Conservation (phyloP, 352 stramenopile genomes). For the Blastocystis sp. region DNA sequence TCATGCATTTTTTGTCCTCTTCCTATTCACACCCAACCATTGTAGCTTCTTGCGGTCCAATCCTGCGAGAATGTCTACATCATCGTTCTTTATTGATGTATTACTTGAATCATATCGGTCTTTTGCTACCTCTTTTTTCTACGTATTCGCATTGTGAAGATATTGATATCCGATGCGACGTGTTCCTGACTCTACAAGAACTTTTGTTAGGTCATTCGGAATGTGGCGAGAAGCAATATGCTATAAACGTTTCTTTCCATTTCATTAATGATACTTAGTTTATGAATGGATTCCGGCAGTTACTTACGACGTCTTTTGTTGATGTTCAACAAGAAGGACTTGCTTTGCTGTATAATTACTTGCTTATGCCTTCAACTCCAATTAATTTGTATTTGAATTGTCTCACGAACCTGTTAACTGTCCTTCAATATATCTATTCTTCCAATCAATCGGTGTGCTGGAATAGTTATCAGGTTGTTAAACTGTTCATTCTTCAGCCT, state of each 20-base stretch:
- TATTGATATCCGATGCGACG: neutral
- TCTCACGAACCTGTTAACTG: neutral
- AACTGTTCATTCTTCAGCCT: neutral
- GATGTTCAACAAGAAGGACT: neutral
- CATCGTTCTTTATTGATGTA: neutral
- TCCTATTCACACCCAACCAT: neutral
- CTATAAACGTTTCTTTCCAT: neutral
- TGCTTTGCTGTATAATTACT: neutral
- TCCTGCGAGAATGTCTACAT: neutral
- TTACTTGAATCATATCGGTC: neutral
- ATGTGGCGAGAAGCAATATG: neutral
- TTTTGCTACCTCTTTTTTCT: neutral
- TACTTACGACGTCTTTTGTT: neutral
- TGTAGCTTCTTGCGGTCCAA: neutral
- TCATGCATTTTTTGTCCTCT: neutral
- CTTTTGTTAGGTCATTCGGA: neutral
- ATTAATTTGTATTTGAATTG: neutral
- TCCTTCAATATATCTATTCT: neutral
- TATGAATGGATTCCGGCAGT: neutral
- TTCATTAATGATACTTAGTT: neutral
- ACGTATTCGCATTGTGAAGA: neutral
- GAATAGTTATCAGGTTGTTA: neutral
- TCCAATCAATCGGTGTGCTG: neutral
- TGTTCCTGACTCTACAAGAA: neutral
- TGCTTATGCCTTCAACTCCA: neutral